Evolutionary conservation across 2,329 filamentous ascomycete species (phyloP).

Genomic region (Claviceps cyperi): DNA sequence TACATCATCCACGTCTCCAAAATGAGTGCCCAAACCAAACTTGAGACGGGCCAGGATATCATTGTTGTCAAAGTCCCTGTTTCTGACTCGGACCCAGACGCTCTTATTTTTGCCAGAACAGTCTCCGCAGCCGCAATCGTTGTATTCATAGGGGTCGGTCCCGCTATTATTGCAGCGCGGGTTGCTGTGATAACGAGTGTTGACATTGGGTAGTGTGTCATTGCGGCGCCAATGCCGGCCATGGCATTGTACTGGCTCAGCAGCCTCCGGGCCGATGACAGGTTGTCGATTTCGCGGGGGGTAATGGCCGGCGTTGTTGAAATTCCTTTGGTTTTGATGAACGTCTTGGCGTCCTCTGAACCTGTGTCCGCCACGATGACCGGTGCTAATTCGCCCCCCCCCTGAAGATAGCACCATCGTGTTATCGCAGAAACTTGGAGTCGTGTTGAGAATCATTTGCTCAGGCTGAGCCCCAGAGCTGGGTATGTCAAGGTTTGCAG

Average conservation of each 20-base stretch:
- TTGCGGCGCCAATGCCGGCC: background rate
- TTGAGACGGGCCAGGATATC: constrained; percentile 18
- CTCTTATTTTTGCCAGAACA: constrained; percentile 19
- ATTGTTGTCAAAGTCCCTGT: constrained; percentile 1
- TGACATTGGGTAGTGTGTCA: background rate
- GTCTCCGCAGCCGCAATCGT: constrained; percentile 15
- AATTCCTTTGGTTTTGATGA: background rate
- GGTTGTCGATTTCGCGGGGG: background rate
- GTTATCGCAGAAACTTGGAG: background rate
- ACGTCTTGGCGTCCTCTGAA: background rate
- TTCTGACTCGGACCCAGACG: constrained; percentile 13
- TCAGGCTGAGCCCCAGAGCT: background rate
- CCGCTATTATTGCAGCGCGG: constrained; percentile 10
- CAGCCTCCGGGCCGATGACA: background rate
- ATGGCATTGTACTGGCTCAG: background rate
- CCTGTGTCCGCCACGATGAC: constrained; percentile 1
- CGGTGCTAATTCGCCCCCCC: background rate
- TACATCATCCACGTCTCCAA: constrained; percentile 18
- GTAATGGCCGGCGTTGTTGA: background rate
- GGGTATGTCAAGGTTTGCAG: background rate
- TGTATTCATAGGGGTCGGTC: constrained; percentile 11
- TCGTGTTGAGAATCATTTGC: background rate
- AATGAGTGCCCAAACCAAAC: constrained; percentile 13
- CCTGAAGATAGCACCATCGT: background rate
- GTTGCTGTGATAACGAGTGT: background rate